These are phyloP conservation scores for Elongisporangium anandrum DNA, from an alignment of 352 stramenopile genomes.

Conservation along the genomic window DNA sequence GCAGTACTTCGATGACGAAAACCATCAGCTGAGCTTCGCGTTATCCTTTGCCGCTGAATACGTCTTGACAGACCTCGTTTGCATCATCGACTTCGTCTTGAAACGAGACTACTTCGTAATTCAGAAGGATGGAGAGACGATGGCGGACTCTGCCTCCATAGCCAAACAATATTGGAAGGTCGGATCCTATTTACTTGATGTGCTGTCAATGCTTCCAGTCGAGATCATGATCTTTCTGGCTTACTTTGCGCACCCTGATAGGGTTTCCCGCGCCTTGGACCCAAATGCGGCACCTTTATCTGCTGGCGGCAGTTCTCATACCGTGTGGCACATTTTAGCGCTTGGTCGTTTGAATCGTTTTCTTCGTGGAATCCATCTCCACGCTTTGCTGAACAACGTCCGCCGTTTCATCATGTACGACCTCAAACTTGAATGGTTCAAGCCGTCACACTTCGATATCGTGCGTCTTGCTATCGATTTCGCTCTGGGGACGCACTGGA, in stretches of 20 bases:
- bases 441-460: slow-evolving; percentile 17
- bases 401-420: slow-evolving; percentile 61
- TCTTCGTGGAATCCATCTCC: slow-evolving; percentile 45
- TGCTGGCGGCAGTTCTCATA: slow-evolving; percentile 14
- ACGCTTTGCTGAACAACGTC: slow-evolving; percentile 33
- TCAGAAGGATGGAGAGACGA: slow-evolving; percentile 26
- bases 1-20: background rate
- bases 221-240: slow-evolving; percentile 34
- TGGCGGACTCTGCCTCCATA: slow-evolving; percentile 32
- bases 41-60: slow-evolving; percentile 52
- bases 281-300: slow-evolving; percentile 12
- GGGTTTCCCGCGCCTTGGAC: slow-evolving; percentile 15
- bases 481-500: slow-evolving; percentile 43
- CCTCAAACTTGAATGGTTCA: slow-evolving; percentile 13
- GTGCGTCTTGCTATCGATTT: slow-evolving; percentile 46
- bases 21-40: background rate
- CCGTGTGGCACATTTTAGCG: slow-evolving; percentile 44
- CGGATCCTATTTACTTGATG: slow-evolving; percentile 43
- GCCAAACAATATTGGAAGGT: slow-evolving; percentile 38
- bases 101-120: slow-evolving; percentile 51
- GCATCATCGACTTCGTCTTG: slow-evolving; percentile 52
- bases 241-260: background rate
- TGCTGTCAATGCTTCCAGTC: slow-evolving; percentile 41
- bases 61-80: slow-evolving; percentile 35
- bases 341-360: slow-evolving; percentile 49